Conservation (phyloP, 306 rosid species). For the Dalbergia oliveri region DNA sequence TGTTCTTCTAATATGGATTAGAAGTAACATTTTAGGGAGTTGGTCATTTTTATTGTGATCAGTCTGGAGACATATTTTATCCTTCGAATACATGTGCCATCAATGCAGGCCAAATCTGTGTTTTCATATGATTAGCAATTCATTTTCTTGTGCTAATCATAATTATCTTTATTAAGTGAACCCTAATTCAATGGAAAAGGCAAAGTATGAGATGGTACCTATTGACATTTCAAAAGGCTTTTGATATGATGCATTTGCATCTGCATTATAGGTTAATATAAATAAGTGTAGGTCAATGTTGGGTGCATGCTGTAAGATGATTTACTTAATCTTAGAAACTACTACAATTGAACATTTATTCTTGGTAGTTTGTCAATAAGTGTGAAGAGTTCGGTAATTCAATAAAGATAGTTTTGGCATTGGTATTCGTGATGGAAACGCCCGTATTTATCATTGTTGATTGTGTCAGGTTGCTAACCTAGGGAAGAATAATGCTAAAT, state of each 20-base stretch:
- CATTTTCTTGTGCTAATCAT: too few relatives aligned
- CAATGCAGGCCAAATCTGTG: neutral
- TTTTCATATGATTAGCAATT: too few relatives aligned
- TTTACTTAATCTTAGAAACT: conserved; percentile 11
- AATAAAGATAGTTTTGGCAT: neutral
- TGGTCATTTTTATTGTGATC: conserved; percentile 5
- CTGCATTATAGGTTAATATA: neutral
- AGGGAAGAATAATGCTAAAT: conserved; percentile 99
- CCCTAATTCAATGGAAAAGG: neutral
- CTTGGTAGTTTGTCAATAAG: neutral
- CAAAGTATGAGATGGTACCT: neutral
- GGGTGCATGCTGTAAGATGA: neutral
- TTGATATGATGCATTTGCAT: conserved; percentile 22
- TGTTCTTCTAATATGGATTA: conserved; percentile 24
- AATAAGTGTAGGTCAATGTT: neutral
- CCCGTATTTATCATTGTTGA: conserved; percentile 42
- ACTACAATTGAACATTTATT: neutral
- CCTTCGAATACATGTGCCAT: neutral
- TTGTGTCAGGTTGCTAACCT: conserved; percentile 88
- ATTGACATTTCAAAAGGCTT: conserved; percentile 16
- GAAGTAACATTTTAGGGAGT: neutral
- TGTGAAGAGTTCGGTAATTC: neutral
- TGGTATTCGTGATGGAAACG: conserved; percentile 29
- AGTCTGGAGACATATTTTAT: neutral
- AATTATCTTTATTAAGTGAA: conserved; percentile 13